Conservation (phyloP, 768 basidiomycete species). For the Termitomyces heimii region DNA sequence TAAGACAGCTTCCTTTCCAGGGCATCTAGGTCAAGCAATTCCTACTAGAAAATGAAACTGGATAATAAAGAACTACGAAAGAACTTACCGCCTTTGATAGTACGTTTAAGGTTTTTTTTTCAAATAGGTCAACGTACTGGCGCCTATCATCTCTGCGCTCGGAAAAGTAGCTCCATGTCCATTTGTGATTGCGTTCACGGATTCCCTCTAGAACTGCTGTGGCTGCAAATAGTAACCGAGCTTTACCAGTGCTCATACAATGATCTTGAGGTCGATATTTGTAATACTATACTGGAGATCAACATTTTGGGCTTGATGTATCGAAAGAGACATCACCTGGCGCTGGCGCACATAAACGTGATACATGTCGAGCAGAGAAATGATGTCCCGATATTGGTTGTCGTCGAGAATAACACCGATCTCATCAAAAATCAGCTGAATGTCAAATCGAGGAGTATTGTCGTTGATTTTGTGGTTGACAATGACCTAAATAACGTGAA, state of each 20-base stretch:
- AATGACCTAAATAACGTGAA: conserved; percentile 45
- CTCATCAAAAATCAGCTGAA: conserved; percentile 85
- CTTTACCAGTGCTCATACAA: conserved; percentile 50
- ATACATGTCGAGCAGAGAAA: conserved; percentile 93
- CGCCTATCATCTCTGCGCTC: conserved; percentile 86
- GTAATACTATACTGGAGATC: conserved; percentile 55
- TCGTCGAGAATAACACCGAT: conserved; percentile 90
- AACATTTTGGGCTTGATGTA: conserved; percentile 7
- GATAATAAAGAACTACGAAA: background rate
- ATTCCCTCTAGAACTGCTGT: conserved; percentile 79
- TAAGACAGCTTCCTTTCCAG: conserved; percentile 85
- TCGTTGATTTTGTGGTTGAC: conserved; percentile 77
- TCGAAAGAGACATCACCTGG: conserved; percentile 41
- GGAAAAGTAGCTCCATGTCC: conserved; percentile 91
- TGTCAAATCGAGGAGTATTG: conserved; percentile 79
- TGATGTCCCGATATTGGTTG: conserved; percentile 89
- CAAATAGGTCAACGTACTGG: conserved; percentile 79
- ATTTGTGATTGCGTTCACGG: conserved; percentile 73
- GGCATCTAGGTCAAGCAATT: conserved; percentile 43
- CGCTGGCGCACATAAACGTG: conserved; percentile 87
- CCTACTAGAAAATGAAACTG: conserved; percentile 30
- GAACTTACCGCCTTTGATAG: conserved; percentile 49
- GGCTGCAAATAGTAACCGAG: conserved; percentile 73
- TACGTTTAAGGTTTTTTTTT: conserved; percentile 57
- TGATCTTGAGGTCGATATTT: conserved; percentile 71